Percentiles rank a stretch among this genome's conserved stretches.
These are phyloP conservation scores for Kurtzmaniella quercitrusa DNA, from an alignment of 1,139 yeast genomes.

Conservation along the genomic window DNA sequence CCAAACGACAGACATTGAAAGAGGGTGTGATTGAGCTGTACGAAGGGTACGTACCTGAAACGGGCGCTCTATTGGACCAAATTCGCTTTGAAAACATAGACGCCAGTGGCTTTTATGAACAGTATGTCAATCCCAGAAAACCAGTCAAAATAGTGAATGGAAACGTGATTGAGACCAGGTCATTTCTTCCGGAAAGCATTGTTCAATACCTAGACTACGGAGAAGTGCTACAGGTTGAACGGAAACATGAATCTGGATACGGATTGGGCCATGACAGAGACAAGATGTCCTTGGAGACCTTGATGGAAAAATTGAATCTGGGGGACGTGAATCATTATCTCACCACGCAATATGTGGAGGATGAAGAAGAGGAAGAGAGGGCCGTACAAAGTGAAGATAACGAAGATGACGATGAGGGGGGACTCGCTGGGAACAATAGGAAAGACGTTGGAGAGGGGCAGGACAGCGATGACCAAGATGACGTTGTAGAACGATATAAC, in stretches of 20 bases:
- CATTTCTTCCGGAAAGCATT: slow-evolving; percentile 34
- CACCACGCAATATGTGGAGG: slow-evolving; percentile 57
- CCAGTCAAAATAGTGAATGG: slow-evolving; percentile 33
- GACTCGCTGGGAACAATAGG: slow-evolving; percentile 2
- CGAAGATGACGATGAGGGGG: slow-evolving; percentile 8
- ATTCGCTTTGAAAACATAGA: slow-evolving; percentile 9
- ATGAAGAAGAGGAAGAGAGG: slow-evolving; percentile 9
- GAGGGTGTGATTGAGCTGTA: not conserved
- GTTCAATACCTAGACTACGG: slow-evolving; percentile 26
- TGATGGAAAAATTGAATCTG: slow-evolving; percentile 32
- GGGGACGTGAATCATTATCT: slow-evolving; percentile 49
- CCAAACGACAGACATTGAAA: not conserved
- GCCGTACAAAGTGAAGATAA: slow-evolving; percentile 7
- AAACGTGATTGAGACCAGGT: slow-evolving; percentile 18
- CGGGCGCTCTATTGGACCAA: slow-evolving; percentile 10
- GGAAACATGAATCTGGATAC: slow-evolving; percentile 53
- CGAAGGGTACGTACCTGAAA: slow-evolving; percentile 9
- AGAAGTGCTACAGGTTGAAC: slow-evolving; percentile 49
- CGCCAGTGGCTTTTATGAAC: slow-evolving; percentile 18
- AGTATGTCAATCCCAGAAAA: slow-evolving; percentile 27
- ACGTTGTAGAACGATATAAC: not conserved
- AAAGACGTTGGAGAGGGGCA: slow-evolving; percentile 1
- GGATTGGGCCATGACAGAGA: slow-evolving; percentile 57
- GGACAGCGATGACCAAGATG: slow-evolving; percentile 7
- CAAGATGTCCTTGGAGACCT: slow-evolving; percentile 44